Evolutionary conservation across 2,329 filamentous ascomycete genomes (phyloP), one percentile per base, ranked within the genome.

Genomic region (Diaporthe longicolla): DNA sequence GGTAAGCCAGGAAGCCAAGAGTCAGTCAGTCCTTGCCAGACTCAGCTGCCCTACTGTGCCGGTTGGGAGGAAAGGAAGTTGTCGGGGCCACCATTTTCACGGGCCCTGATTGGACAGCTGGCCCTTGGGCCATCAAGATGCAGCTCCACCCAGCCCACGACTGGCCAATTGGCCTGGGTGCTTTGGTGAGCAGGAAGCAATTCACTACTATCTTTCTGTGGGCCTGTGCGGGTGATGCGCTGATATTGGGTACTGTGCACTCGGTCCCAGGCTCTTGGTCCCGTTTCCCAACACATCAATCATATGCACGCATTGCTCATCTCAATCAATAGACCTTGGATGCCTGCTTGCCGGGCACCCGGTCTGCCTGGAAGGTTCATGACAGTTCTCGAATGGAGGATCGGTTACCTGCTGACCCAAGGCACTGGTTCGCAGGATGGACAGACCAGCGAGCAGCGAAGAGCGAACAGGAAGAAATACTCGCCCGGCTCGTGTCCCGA

Each of bases 1-100:
- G 63, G 48, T 54, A 68, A 54, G 63, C 48, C 63, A 66, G 63
- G 63, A 50, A 61, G 58, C 48, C 48, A 50, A 55, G 52, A 29
- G 40, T 13, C 40, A 29, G 40, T 13, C 40, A 43, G 40, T 43
- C 40, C 17, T 19, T 43, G 37, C 45, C 32, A 37, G 63, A 26
- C 63, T 52, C 61, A 66, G 61, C 45, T 66, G 61, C 61, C 45
- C 50, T 43, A 66, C 21, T 24, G 45, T 35, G 61, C 26, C 61
- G 61, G 61, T 19, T 66, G 61, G 45, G 43, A 52, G 61, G 61
- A 52, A 68, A 68, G 63, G 63, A 68, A 68, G 48, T 54, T 68
- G 63, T 68, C 63, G 48, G 63, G 63, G 48, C 48, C 63, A 40
- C 32, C 45, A 54, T 48, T 68, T 54, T 10, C 32, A 32, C 26